Evolutionary conservation across 2,329 filamentous ascomycete genomes (phyloP), one percentile per base, ranked within the genome.

Genomic region (Dendryphion nanum): DNA sequence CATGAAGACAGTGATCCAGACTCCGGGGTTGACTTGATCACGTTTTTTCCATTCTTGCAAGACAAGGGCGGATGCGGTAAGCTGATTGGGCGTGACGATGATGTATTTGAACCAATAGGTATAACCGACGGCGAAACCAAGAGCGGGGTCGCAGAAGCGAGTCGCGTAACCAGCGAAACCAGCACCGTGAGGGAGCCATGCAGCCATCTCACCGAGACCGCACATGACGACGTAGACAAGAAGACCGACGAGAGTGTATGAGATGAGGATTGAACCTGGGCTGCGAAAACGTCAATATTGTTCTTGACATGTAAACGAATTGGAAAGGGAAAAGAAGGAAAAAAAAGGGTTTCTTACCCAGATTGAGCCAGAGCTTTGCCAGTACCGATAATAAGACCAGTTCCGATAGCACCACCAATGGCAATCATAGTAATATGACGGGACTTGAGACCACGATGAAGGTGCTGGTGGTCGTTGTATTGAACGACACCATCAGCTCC

Each of bases 201-300:
- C 79, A 6, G 86, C 85, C 85, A 93, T 93, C 66, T 91, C 86
- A 46, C 86, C 87, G 4, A 93, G 78, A 40, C 79, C 83, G 41
- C 82, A 82, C 85, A 93, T 89, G 51, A 93, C 86, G 29, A 89
- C 70, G 65, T 82, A 93, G 49, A 91, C 87, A 42, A 93, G 67
- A 32, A 83, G 67, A 48, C 85, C 85, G 48, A 87, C 77, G 45
- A 85, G 63, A 24, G 78, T 73, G 67, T 88, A 89, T 7, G 82
- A 82, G 60, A 89, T 83, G 50, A 88, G 74, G 59, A 88, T 79
- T 7, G 83, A 79, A 15, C 71, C 84, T 34, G 85, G 85, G 21
- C 74, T 73, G 31, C 10, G 13, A 3, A 15, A 4, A 15, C 20
- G 41, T 61, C 41, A 63, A 53, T 20, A 24, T 30, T 34, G 15